Evolutionary conservation across 768 basidiomycete genomes (phyloP), one percentile per base, ranked within the genome.

Genomic region (Panaeolus cyanescens): DNA sequence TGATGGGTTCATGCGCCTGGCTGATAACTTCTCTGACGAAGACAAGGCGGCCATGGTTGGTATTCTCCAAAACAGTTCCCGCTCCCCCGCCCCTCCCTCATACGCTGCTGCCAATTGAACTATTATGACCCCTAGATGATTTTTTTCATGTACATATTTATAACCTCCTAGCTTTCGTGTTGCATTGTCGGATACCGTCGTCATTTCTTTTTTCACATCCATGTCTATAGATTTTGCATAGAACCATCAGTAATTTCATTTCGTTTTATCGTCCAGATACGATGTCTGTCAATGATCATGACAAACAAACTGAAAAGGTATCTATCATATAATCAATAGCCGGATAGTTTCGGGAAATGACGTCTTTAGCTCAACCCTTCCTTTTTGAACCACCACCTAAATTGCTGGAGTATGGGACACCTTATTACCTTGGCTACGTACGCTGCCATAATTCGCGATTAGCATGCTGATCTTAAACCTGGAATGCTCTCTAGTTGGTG

Each of bases 401-500:
- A 30, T 45, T 25, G 7, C 32, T n/a, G n/a, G 20, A 39, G 39
- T 13, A 92, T 93, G 91, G 92, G 92, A 1, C 93, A 95, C 68
- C 79, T 93, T 32, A 92, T 95, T 59, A 95, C 93, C 32, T 77
- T 95, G 60, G 93, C 93, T 74, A 94, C 93, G 93, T 95, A 73
- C 72, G 88, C 75, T 4, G 15, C 7, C 22, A 19, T 12, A 30
- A 33, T 55, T 39, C 34, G 59, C 30, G 25, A 22, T 15, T 15
- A 50, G 25, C 4, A 2, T 10, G 25, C 25, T 1, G 17, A 28
- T 50, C 25, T 13, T 50, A 28, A 50, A 4, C 5, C 15, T n/a
- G 20, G 7, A 5, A 13, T 30, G 25, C 30, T 22, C 10, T 50
- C 5, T 28, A 50, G 45, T 50, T 50, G 45, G 45, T 50, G 25